phyloP scores from a whole-genome alignment of 768 basidiomycete genomes.

The Kwoniella sp. region DNA sequence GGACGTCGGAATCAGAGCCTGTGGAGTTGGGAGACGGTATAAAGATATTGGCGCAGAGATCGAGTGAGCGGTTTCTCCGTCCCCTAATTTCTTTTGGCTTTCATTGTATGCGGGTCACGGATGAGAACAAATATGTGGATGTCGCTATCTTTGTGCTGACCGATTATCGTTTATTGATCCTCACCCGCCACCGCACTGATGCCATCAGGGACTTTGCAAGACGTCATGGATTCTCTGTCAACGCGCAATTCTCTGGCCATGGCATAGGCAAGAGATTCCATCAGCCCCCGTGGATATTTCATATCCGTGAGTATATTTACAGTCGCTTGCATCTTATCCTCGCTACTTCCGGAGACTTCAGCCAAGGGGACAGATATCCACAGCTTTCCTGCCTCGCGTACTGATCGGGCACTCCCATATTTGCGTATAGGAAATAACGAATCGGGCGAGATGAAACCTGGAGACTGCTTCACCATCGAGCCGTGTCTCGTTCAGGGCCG shows the following conservation, averaged over 20 bases:
- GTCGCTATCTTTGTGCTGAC: not conserved
- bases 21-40: constrained; percentile 73
- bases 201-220: constrained; percentile 39
- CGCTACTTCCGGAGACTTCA: not conserved
- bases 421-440: constrained; percentile 72
- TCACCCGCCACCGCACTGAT: too few species aligned
- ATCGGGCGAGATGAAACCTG: constrained; percentile 76
- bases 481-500: constrained; percentile 77
- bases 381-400: too few species aligned
- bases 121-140: not conserved
- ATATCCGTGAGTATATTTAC: constrained; percentile 63
- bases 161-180: not conserved
- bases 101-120: not conserved
- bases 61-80: constrained; percentile 49
- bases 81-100: not conserved
- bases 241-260: constrained; percentile 76
- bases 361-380: not conserved
- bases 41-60: constrained; percentile 73
- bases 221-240: constrained; percentile 65
- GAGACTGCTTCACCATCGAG: constrained; percentile 93
- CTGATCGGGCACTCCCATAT: not conserved
- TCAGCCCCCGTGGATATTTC: constrained; percentile 77
- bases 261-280: constrained; percentile 85
- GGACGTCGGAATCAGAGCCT: constrained; percentile 69
- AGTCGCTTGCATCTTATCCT: not conserved